These are phyloP conservation scores for Cordyceps farinosa DNA, from an alignment of 2,329 filamentous ascomycete species.

Conservation along the genomic window DNA sequence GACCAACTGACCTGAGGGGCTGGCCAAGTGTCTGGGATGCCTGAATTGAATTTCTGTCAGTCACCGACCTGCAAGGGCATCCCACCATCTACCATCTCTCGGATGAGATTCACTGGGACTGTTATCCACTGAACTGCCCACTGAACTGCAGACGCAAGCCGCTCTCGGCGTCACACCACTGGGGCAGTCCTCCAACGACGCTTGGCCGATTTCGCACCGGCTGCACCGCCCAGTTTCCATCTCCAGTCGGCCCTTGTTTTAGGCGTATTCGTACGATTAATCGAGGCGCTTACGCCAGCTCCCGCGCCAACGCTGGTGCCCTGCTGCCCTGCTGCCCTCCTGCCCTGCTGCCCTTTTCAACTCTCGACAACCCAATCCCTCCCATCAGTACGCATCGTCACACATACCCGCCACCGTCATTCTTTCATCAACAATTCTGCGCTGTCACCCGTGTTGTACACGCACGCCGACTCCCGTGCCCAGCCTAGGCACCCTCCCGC, in stretches of 20 bases:
- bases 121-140: neutral
- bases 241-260: too few species aligned
- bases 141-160: neutral
- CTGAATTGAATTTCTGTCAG: neutral
- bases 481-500: neutral
- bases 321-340: too few species aligned
- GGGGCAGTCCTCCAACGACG: too few species aligned
- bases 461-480: neutral
- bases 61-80: neutral
- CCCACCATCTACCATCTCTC: neutral
- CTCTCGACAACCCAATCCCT: neutral
- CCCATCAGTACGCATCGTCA: neutral
- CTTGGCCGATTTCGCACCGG: too few species aligned
- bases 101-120: neutral
- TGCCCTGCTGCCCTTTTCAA: neutral
- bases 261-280: too few species aligned
- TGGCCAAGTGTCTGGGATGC: too few species aligned
- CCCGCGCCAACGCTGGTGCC: neutral
- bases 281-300: too few species aligned
- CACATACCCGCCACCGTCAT: neutral
- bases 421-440: slow-evolving; percentile 3
- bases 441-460: neutral
- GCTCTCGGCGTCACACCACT: neutral
- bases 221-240: too few species aligned
- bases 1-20: too few species aligned